These are phyloP conservation scores for Ascochyta rabiei DNA, from an alignment of 2,329 filamentous ascomycete species.

Conservation along the genomic window DNA sequence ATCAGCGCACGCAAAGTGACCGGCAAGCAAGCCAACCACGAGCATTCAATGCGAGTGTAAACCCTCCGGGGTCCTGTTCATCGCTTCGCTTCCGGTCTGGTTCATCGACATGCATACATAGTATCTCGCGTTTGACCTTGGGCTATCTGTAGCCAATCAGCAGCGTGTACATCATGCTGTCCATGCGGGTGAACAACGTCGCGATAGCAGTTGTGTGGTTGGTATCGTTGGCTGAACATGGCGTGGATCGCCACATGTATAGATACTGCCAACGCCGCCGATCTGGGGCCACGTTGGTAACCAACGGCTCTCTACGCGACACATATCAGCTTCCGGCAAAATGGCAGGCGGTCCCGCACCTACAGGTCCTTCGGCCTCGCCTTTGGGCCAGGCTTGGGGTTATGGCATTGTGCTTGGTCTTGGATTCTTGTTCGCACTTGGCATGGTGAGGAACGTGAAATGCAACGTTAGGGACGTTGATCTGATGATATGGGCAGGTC, in stretches of 20 bases:
- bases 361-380: constrained; percentile 31
- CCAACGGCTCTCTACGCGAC: constrained; percentile 8
- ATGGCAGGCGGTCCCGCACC: constrained; percentile 38
- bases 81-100: constrained; percentile 14
- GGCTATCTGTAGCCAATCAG: constrained; percentile 35
- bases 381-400: constrained; percentile 38
- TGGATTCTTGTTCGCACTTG: constrained; percentile 39
- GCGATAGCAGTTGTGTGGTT: constrained; percentile 22
- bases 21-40: constrained; percentile 7
- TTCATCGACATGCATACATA: constrained; percentile 4
- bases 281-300: constrained; percentile 6
- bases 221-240: constrained; percentile 2
- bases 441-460: constrained; percentile 26
- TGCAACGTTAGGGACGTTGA: neutral
- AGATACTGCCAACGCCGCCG: constrained; percentile 21
- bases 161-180: neutral
- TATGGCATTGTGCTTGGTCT: constrained; percentile 44
- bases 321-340: constrained; percentile 4
- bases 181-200: constrained; percentile 7
- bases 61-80: constrained; percentile 5
- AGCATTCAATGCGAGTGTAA: neutral
- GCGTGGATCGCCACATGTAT: constrained; percentile 20
- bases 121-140: constrained; percentile 3
- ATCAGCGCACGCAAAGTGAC: constrained; percentile 27
- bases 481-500: constrained; percentile 18